Conservation (phyloP, 768 basidiomycete genomes). For the Leccinum ochraceum region DNA sequence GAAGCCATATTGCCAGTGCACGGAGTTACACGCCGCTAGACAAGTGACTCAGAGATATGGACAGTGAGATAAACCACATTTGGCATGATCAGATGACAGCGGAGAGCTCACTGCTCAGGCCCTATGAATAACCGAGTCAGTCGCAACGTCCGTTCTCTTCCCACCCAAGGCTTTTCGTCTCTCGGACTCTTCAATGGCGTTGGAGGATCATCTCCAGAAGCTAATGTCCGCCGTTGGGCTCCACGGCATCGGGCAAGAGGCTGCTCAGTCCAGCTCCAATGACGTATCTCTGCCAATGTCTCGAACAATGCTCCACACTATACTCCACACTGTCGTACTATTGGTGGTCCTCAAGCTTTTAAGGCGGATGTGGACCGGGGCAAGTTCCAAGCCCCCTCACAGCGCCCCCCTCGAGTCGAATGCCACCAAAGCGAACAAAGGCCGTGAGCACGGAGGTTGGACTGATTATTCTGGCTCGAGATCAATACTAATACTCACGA, state of each 20-base stretch:
- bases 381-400: background rate
- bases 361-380: conserved; percentile 15
- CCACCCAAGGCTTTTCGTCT: background rate
- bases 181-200: conserved; percentile 8
- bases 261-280: conserved; percentile 17
- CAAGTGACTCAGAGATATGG: background rate
- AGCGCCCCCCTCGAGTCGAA: conserved; percentile 1
- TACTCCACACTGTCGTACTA: conserved; percentile 16
- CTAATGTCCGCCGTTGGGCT: conserved; percentile 10
- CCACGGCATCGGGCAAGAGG: conserved; percentile 4
- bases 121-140: background rate
- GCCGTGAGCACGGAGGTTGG: conserved; percentile 27
- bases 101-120: background rate
- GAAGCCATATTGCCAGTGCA: background rate
- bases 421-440: conserved; percentile 21
- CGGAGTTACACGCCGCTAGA: background rate
- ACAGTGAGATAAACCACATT: background rate
- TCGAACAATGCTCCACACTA: conserved; percentile 18
- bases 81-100: conserved; percentile 8
- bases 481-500: conserved; percentile 8
- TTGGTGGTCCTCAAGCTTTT: conserved; percentile 10
- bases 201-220: conserved; percentile 8
- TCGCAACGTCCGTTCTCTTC: conserved; percentile 1
- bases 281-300: conserved; percentile 19
- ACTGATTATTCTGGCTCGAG: background rate